Conservation (phyloP, 441 rosid genomes). For the Omphalea diandra region DNA sequence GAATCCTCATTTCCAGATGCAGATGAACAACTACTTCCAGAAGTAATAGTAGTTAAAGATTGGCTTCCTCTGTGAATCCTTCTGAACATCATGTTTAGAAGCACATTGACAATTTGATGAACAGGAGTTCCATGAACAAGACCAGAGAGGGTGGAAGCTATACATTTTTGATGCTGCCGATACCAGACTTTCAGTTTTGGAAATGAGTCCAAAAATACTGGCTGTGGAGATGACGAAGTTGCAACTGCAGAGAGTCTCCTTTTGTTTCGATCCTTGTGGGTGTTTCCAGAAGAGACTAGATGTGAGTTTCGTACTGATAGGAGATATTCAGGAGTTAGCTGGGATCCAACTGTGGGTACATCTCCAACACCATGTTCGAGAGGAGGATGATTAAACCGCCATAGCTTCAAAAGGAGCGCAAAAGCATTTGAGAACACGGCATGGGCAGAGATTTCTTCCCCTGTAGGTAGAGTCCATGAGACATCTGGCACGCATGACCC, state of each 20-base stretch:
- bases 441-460: conserved; percentile 84
- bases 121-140: conserved; percentile 81
- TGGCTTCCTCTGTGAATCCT: conserved; percentile 68
- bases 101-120: conserved; percentile 84
- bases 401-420: conserved; percentile 80
- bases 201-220: conserved; percentile 81
- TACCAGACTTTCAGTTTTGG: conserved; percentile 90
- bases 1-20: conserved; percentile 73
- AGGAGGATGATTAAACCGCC: conserved; percentile 94
- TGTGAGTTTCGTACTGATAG: conserved; percentile 81
- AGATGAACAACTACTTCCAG: conserved; percentile 82
- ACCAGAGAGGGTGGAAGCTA: conserved; percentile 83
- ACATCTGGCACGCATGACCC: conserved; percentile 74
- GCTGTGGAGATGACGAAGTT: conserved; percentile 48
- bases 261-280: conserved; percentile 57
- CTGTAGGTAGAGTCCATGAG: conserved; percentile 77
- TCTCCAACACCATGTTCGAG: conserved; percentile 82
- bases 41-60: conserved; percentile 60
- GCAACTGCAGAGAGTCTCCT: conserved; percentile 58
- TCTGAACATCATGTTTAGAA: conserved; percentile 91
- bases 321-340: conserved; percentile 85
- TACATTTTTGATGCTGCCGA: conserved; percentile 86
- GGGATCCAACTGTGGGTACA: conserved; percentile 72
- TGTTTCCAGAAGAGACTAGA: conserved; percentile 60
- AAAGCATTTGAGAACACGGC: conserved; percentile 94